Evolutionary conservation across 208 protist genomes (phyloP).

Genomic region (Giardia muris): DNA sequence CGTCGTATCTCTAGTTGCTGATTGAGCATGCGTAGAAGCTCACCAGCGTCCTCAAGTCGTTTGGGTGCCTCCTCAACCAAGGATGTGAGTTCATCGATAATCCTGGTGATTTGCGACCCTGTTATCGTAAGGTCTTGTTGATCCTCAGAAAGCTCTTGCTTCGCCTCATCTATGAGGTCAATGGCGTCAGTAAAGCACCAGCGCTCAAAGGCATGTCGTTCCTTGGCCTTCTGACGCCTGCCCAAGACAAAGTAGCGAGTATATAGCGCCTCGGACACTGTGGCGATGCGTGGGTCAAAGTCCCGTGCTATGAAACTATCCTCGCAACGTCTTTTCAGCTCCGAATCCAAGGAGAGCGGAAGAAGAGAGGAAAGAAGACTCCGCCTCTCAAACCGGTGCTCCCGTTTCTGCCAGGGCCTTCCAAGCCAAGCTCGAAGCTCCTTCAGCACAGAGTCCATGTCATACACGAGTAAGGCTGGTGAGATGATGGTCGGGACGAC

Average conservation of each 20-base stretch:
- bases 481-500: background rate
- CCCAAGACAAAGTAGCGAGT: background rate
- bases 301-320: background rate
- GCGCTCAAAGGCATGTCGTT: background rate
- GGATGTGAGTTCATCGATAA: too few relatives aligned
- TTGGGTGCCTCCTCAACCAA: too few relatives aligned
- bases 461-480: background rate
- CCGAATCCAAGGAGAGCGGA: background rate
- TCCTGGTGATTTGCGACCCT: too few relatives aligned
- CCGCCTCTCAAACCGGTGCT: background rate
- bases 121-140: too few relatives aligned
- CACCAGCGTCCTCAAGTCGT: too few relatives aligned
- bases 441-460: background rate
- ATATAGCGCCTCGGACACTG: background rate
- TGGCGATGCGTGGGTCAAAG: background rate
- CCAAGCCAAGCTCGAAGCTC: background rate
- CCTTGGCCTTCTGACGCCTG: background rate
- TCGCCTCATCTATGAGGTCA: too few relatives aligned
- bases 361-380: background rate
- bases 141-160: too few relatives aligned
- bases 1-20: too few relatives aligned
- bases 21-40: too few relatives aligned
- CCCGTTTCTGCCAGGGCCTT: background rate
- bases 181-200: too few relatives aligned
- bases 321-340: background rate